Percentiles rank a stretch among this genome's conserved stretches.
Conservation (phyloP, 2,329 filamentous ascomycete species). For the Colletotrichum liriopes region DNA sequence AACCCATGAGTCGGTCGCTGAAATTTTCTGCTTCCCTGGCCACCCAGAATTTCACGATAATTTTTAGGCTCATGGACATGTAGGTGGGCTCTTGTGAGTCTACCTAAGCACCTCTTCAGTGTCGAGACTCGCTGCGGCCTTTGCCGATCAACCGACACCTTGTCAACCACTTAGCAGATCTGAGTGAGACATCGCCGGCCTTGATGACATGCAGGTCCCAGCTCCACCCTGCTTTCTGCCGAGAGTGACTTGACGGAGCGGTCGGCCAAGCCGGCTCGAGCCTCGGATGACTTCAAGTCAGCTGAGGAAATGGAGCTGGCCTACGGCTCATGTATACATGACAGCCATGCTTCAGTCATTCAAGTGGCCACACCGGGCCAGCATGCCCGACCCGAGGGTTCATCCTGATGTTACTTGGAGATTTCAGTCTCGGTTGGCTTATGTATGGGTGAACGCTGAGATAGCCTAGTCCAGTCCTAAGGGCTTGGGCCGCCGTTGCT, state of each 20-base stretch:
- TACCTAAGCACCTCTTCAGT: too few relatives aligned
- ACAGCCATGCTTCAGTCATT: background rate
- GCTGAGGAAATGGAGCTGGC: background rate
- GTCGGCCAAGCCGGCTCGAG: background rate
- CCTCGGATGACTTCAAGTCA: background rate
- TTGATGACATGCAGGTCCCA: background rate
- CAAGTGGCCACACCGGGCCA: background rate
- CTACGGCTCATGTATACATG: background rate
- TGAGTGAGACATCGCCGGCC: background rate
- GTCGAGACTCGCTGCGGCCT: background rate
- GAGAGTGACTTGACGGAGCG: background rate
- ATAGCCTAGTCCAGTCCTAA: too few relatives aligned
- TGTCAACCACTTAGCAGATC: background rate
- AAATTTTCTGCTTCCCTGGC: constrained; percentile 23
- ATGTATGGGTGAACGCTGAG: background rate
- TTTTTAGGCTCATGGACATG: constrained; percentile 12
- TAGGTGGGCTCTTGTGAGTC: background rate
- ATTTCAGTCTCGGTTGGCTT: background rate
- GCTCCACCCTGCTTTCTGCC: background rate
- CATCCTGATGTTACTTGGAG: too few relatives aligned
- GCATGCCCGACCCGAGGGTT: too few relatives aligned
- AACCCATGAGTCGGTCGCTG: constrained; percentile 12
- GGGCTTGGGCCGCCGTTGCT: too few relatives aligned
- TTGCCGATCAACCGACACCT: background rate
- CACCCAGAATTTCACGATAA: constrained; percentile 25